Percentiles rank a stretch among this genome's conserved stretches.
These are phyloP conservation scores for Tulasnella sp. DNA, from an alignment of 768 basidiomycete species.

Conservation along the genomic window DNA sequence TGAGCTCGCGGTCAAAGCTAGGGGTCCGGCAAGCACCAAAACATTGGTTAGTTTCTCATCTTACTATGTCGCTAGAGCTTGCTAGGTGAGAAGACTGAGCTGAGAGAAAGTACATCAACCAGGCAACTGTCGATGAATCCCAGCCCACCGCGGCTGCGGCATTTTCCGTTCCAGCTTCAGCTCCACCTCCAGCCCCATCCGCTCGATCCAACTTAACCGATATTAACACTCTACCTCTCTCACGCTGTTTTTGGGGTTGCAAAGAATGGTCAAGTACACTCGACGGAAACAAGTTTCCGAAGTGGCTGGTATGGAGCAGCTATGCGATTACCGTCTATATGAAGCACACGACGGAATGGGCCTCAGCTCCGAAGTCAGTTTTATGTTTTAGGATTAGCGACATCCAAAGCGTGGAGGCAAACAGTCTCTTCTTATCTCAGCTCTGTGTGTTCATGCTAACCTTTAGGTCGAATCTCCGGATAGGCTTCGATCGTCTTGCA, in stretches of 20 bases:
- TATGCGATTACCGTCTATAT: neutral
- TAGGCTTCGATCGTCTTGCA: neutral
- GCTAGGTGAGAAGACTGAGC: too few species aligned
- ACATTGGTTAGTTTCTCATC: too few species aligned
- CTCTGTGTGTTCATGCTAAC: neutral
- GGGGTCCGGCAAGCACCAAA: too few species aligned
- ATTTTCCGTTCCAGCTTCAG: neutral
- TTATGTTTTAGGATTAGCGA: neutral
- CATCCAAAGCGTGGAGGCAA: neutral
- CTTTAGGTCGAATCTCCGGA: neutral
- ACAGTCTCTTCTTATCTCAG: neutral
- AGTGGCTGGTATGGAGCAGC: neutral
- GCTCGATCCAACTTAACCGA: neutral
- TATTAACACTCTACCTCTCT: neutral
- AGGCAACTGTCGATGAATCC: too few species aligned
- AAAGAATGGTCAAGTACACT: neutral
- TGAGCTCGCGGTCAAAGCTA: too few species aligned
- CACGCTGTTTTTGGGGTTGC: neutral
- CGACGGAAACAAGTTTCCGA: neutral
- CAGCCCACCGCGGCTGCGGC: neutral
- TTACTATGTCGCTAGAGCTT: too few species aligned
- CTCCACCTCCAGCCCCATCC: neutral
- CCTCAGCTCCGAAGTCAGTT: neutral
- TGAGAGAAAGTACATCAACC: too few species aligned
- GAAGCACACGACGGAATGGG: neutral